phyloP scores from a whole-genome alignment of 2,329 filamentous ascomycete species.

The Aspergillus pseudoviridinutans region DNA sequence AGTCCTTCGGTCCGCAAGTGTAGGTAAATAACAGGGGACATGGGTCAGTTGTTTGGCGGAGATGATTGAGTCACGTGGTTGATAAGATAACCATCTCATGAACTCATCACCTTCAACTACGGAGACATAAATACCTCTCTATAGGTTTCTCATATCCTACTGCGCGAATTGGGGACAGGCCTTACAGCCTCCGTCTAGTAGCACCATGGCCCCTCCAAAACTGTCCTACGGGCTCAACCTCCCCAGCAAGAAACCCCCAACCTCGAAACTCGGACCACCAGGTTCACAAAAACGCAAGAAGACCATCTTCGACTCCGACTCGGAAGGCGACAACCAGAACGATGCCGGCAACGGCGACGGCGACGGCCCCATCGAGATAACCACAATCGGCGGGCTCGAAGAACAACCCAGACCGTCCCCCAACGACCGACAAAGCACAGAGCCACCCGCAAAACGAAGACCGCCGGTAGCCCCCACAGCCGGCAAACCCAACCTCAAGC shows the following conservation, averaged over 20 bases:
- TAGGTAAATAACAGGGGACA: not conserved
- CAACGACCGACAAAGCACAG: slow-evolving; percentile 12
- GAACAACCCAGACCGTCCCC: slow-evolving; percentile 11
- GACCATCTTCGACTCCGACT: slow-evolving; percentile 43
- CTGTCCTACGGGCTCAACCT: slow-evolving; percentile 44
- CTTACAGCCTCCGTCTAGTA: not conserved
- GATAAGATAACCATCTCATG: slow-evolving; percentile 10
- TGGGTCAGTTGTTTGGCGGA: not conserved
- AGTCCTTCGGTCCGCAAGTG: not conserved
- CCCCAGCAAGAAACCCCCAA: slow-evolving; percentile 29
- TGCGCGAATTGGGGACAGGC: not conserved
- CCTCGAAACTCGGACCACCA: slow-evolving; percentile 25
- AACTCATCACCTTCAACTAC: not conserved
- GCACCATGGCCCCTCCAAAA: slow-evolving; percentile 27
- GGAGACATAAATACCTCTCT: not conserved
- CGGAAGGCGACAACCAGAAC: slow-evolving; percentile 32
- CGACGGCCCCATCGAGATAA: slow-evolving; percentile 27
- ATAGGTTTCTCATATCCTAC: not conserved
- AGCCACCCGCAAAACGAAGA: slow-evolving; percentile 33
- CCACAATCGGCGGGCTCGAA: slow-evolving; percentile 36
- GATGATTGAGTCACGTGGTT: slow-evolving; percentile 11
- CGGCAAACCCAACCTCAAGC: slow-evolving; percentile 26
- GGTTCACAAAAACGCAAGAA: slow-evolving; percentile 46
- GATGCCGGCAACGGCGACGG: slow-evolving; percentile 13
- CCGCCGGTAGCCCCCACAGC: slow-evolving; percentile 22